These are phyloP conservation scores for Tylopilus vinaceipallidus DNA, from an alignment of 768 basidiomycete species.

Conservation along the genomic window DNA sequence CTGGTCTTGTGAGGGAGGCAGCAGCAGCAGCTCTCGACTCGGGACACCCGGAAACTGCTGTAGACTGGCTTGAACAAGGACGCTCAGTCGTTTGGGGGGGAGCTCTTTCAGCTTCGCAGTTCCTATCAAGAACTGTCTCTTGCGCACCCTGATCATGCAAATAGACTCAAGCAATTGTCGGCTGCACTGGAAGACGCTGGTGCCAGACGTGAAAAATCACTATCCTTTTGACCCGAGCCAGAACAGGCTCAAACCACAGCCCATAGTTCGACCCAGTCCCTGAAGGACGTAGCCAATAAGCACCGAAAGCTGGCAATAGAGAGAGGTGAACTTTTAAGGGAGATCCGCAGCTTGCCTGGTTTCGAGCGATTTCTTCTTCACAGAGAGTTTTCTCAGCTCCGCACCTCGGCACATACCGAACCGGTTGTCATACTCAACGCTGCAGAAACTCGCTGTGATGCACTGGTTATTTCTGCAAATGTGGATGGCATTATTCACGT, in stretches of 20 bases:
- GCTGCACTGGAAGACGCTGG: background rate
- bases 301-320: background rate
- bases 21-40: conserved; percentile 17
- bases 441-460: background rate
- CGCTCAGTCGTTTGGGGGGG: conserved; percentile 2
- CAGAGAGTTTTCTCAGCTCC: background rate
- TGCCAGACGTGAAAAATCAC: background rate
- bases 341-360: background rate
- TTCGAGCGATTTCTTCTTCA: background rate
- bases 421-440: background rate
- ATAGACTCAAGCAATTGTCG: background rate
- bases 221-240: too few species aligned
- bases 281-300: background rate
- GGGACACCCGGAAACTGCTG: background rate
- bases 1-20: too few species aligned
- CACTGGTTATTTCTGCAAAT: background rate
- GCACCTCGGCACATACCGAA: background rate
- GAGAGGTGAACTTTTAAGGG: background rate
- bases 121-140: background rate
- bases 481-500: background rate
- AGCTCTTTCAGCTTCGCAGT: conserved; percentile 6
- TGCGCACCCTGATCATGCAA: background rate
- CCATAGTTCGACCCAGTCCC: too few species aligned
- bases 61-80: conserved; percentile 11
- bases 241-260: too few species aligned